Percentiles rank a stretch among this genome's conserved stretches.
Conservation (phyloP, 1,284 basidiomycete species). For the Sanguinoderma infundibulare region DNA sequence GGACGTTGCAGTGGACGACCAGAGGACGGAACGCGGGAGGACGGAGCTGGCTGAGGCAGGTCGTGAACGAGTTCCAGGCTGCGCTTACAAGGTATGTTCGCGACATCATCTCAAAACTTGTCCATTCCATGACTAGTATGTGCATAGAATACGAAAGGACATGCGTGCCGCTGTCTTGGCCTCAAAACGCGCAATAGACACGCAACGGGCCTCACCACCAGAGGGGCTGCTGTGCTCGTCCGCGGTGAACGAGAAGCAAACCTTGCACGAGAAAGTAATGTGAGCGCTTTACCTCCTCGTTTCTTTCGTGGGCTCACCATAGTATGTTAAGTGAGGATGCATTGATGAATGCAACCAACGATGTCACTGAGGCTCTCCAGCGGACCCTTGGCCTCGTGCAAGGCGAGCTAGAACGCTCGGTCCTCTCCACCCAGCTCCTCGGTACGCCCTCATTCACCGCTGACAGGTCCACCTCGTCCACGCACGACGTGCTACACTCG, state of each 20-base stretch:
- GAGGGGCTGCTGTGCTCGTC: slow-evolving; percentile 67
- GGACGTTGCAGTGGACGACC: slow-evolving; percentile 69
- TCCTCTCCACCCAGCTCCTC: slow-evolving; percentile 84
- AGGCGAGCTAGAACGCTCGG: slow-evolving; percentile 87
- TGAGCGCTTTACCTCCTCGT: slow-evolving; percentile 40
- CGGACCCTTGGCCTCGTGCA: slow-evolving; percentile 88
- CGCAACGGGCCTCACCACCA: slow-evolving; percentile 56
- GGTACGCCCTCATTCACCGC: slow-evolving; percentile 67
- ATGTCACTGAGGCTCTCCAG: slow-evolving; percentile 86
- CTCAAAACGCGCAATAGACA: slow-evolving; percentile 75
- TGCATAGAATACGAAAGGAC: slow-evolving; percentile 69
- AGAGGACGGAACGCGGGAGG: slow-evolving; percentile 57
- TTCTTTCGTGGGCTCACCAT: background rate
- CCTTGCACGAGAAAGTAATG: slow-evolving; percentile 58
- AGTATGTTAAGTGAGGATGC: slow-evolving; percentile 68
- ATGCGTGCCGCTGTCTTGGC: slow-evolving; percentile 66
- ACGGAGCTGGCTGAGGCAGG: slow-evolving; percentile 51
- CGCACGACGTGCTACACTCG: slow-evolving; percentile 79
- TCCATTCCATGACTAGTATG: too few species aligned
- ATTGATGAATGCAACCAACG: slow-evolving; percentile 85
- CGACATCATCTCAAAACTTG: too few species aligned
- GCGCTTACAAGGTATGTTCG: slow-evolving; percentile 53
- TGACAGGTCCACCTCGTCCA: slow-evolving; percentile 71
- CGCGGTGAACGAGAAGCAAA: slow-evolving; percentile 48
- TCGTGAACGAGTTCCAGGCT: slow-evolving; percentile 53